These are phyloP conservation scores for Cyclotella distinguenda DNA, from an alignment of 108 stramenopile species.

Conservation along the genomic window DNA sequence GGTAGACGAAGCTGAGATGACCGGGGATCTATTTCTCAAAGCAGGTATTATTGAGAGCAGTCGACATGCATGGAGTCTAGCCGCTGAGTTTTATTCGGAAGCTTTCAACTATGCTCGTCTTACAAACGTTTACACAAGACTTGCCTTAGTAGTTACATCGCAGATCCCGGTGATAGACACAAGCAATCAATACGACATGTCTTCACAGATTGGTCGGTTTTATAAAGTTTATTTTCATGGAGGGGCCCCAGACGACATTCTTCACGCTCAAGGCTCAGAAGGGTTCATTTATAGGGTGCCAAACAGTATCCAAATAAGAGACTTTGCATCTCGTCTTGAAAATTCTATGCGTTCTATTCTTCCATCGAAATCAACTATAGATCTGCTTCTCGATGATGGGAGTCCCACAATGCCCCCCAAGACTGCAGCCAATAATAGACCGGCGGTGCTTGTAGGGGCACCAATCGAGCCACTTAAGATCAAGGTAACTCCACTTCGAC, in stretches of 20 bases:
- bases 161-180: constrained; percentile 76
- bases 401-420: constrained; percentile 41
- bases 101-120: constrained; percentile 82
- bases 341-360: constrained; percentile 71
- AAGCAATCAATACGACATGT: constrained; percentile 64
- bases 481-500: constrained; percentile 84
- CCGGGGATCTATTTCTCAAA: constrained; percentile 75
- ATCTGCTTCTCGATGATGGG: constrained; percentile 84
- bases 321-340: constrained; percentile 69
- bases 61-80: constrained; percentile 74
- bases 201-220: constrained; percentile 75
- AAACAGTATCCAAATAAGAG: constrained; percentile 55
- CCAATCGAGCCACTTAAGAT: constrained; percentile 76
- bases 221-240: constrained; percentile 91
- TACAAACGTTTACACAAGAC: constrained; percentile 62
- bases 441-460: constrained; percentile 55
- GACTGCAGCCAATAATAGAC: constrained; percentile 21
- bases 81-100: constrained; percentile 75
- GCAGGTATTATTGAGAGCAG: constrained; percentile 84
- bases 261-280: constrained; percentile 56
- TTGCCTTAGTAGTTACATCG: constrained; percentile 67
- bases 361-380: constrained; percentile 77
- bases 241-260: constrained; percentile 85
- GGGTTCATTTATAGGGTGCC: constrained; percentile 81
- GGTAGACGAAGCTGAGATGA: constrained; percentile 82